These are phyloP conservation scores for Pseudozyma pruni DNA, from an alignment of 1,284 basidiomycete genomes.

Conservation along the genomic window DNA sequence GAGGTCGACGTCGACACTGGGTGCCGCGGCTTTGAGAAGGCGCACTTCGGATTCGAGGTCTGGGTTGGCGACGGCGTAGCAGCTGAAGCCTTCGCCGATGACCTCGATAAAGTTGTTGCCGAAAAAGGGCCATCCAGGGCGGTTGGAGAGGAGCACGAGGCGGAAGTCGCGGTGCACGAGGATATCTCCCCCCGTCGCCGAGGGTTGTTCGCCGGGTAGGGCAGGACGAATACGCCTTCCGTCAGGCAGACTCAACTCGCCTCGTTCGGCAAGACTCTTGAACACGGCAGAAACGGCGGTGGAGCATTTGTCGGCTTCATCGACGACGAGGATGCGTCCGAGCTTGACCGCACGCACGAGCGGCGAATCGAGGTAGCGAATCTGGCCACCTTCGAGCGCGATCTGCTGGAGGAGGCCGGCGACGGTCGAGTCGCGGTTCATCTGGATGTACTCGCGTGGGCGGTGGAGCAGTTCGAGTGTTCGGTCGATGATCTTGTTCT, in stretches of 20 bases:
- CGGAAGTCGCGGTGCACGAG: constrained; percentile 67
- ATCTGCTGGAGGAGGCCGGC: constrained; percentile 63
- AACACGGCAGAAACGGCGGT: constrained; percentile 68
- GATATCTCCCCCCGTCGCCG: constrained; percentile 38
- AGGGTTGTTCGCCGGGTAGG: constrained; percentile 6
- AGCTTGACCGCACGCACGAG: constrained; percentile 66
- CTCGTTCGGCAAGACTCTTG: constrained; percentile 66
- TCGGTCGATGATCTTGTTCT: constrained; percentile 69
- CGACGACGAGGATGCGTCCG: constrained; percentile 68
- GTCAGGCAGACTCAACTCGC: constrained; percentile 67
- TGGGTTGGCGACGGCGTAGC: constrained; percentile 67
- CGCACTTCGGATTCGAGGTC: constrained; percentile 66
- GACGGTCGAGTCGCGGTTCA: constrained; percentile 67
- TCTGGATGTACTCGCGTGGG: constrained; percentile 69
- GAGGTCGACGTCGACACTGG: constrained; percentile 53
- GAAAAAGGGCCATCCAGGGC: constrained; percentile 67
- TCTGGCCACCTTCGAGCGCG: constrained; percentile 64
- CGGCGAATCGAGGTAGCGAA: constrained; percentile 66
- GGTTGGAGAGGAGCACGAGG: constrained; percentile 68
- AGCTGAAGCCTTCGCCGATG: constrained; percentile 67
- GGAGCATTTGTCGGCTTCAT: constrained; percentile 69
- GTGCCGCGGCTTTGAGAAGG: constrained; percentile 66
- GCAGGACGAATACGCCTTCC: constrained; percentile 63
- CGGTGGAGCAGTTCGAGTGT: constrained; percentile 66
- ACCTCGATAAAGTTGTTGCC: constrained; percentile 67